Conservation (phyloP, 805 yeast genomes). For the Starmerella davenportii region DNA sequence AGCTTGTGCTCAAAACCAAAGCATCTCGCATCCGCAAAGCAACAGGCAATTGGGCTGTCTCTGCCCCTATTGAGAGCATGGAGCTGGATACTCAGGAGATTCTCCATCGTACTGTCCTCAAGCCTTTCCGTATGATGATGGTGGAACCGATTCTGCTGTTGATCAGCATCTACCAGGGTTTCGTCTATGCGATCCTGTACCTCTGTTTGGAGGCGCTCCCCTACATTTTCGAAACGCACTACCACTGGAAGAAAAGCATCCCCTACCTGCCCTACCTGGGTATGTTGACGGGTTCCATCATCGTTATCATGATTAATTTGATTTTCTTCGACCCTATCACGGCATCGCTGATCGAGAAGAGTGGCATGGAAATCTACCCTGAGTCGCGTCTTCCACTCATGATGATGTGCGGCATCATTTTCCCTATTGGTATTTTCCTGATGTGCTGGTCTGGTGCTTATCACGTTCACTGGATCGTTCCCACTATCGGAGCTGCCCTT, state of each 20-base stretch:
- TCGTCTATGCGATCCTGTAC: conserved; percentile 65
- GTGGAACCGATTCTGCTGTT: conserved; percentile 58
- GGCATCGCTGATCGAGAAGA: conserved; percentile 29
- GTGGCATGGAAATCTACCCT: conserved; percentile 47
- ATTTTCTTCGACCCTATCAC: conserved; percentile 39
- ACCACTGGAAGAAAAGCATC: conserved; percentile 41
- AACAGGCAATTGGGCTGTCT: conserved; percentile 65
- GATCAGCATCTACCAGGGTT: conserved; percentile 53
- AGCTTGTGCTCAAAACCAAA: conserved; percentile 38
- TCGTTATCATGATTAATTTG: conserved; percentile 37
- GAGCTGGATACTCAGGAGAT: conserved; percentile 41
- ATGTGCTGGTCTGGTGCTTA: conserved; percentile 76
- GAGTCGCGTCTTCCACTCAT: conserved; percentile 66
- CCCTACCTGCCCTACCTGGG: conserved; percentile 68
- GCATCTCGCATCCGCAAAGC: conserved; percentile 54
- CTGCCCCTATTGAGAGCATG: conserved; percentile 74
- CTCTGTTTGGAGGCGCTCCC: conserved; percentile 62
- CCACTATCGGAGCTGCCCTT: conserved; percentile 37
- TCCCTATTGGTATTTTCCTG: conserved; percentile 73
- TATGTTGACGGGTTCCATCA: conserved; percentile 44
- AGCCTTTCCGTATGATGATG: conserved; percentile 51
- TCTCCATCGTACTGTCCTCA: conserved; percentile 39
- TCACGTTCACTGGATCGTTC: conserved; percentile 48
- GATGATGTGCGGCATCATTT: conserved; percentile 50
- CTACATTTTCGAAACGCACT: conserved; percentile 43